Base-by-base conservation (phyloP, 2,329 filamentous ascomycete species). In the Torrubiellomyces zombiae region DNA sequence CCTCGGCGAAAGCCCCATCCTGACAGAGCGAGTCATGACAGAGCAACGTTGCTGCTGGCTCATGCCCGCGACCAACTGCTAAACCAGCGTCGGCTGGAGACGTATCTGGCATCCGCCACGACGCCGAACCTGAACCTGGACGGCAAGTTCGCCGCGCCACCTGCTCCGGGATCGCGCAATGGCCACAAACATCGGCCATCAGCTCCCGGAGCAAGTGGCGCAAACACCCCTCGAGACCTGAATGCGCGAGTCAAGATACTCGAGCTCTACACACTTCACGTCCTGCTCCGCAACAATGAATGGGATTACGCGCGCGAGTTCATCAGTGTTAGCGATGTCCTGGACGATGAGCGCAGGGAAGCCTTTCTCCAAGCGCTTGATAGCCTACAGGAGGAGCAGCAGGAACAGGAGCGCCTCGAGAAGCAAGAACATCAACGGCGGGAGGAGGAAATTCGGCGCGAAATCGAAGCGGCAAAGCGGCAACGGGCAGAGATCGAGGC, bases 231-330 rank as follows among this genome's bases (percentile, higher is more conserved):
- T 0, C 72, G 80, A 33, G 82, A 92, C 44, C 67, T 93, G 18
- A 75, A 79, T 37, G 74, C 81, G 4, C 68, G 83, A 22, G 74
- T 94, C 34, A 92, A 91, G 55, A 79, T 98, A 20, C 68, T 98
- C 25, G 89, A 98, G 53, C 63, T 98, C 7, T 98, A 94, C 49
- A 91, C 83, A 1, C 64, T 98, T 4, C 89, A 98, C 44, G 81
- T 95, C 6, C 68, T 98, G n/a, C 73, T 86, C 5, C 68, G 82
- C 26, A 95, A 94, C 39, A 74, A 81, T 28, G 83, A 95, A 53
- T 98, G 89, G 89, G 81, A 93, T 30, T 94, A 94, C 40, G 82
- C 89, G 4, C 69, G 72, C 31, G 80, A 92, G 38, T 95, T 95
- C 48, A 91, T 95, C 42, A 71, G 64, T 40, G 70, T 82, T 42